These are phyloP conservation scores for Hypoxylon sp. DNA, from an alignment of 2,329 filamentous ascomycete species.

Conservation along the genomic window DNA sequence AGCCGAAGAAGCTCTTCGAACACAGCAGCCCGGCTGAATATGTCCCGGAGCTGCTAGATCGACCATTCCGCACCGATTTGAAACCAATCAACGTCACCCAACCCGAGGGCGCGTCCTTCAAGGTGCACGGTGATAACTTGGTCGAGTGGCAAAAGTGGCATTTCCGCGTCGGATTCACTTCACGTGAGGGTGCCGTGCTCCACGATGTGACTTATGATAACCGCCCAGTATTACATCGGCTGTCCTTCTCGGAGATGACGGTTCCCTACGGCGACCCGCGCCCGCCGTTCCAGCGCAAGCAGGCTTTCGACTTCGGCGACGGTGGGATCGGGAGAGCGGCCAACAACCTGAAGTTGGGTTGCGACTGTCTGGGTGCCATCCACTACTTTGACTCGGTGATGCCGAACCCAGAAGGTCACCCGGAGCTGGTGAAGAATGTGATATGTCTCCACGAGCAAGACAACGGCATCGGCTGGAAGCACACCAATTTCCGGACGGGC, in stretches of 20 bases:
- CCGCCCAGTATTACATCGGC: constrained; percentile 64
- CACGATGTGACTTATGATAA: constrained; percentile 69
- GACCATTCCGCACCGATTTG: constrained; percentile 57
- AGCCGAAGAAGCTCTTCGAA: constrained; percentile 57
- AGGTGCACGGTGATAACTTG: constrained; percentile 42
- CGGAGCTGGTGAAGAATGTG: constrained; percentile 64
- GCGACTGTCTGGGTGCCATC: constrained; percentile 73
- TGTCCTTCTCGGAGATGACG: constrained; percentile 68
- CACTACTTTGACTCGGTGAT: constrained; percentile 63
- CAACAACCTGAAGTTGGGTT: constrained; percentile 72
- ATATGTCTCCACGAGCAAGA: constrained; percentile 76
- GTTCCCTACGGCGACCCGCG: constrained; percentile 71
- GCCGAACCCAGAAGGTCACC: constrained; percentile 61
- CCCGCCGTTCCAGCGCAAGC: constrained; percentile 69
- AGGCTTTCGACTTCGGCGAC: constrained; percentile 74
- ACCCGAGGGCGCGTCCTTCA: constrained; percentile 51
- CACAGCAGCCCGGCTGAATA: constrained; percentile 54
- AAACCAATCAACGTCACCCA: constrained; percentile 79
- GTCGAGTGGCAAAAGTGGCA: constrained; percentile 57
- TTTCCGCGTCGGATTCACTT: constrained; percentile 69
- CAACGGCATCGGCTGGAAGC: constrained; percentile 74
- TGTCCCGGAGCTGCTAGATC: constrained; percentile 58
- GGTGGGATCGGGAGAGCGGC: constrained; percentile 69
- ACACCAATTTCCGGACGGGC: constrained; percentile 72
- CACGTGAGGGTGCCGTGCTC: constrained; percentile 67